phyloP scores from a whole-genome alignment of 2,329 filamentous ascomycete genomes.

The Neospermospora avenae region DNA sequence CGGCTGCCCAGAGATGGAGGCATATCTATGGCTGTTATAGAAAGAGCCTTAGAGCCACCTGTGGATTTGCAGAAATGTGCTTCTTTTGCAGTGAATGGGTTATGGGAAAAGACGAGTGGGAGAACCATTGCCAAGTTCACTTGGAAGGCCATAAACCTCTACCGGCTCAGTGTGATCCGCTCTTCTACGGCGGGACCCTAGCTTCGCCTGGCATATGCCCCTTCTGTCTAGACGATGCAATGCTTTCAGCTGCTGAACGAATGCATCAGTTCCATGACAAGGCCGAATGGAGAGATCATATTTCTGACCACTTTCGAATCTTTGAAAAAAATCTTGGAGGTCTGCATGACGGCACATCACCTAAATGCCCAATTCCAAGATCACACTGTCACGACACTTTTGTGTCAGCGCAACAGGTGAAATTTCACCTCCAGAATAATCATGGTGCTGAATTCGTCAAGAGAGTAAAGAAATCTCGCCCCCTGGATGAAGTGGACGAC shows the following conservation, averaged over 20 bases:
- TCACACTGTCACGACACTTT: constrained; percentile 16
- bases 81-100: constrained; percentile 16
- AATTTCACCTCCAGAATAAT: constrained; percentile 11
- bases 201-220: constrained; percentile 15
- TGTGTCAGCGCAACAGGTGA: constrained; percentile 18
- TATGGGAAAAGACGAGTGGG: constrained; percentile 8
- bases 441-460: constrained; percentile 6
- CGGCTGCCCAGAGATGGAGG: constrained; percentile 7
- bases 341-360: constrained; percentile 9
- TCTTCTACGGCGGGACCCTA: constrained; percentile 14
- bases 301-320: constrained; percentile 14
- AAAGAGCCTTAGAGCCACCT: constrained; percentile 11
- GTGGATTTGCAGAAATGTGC: constrained; percentile 14
- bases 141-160: constrained; percentile 13
- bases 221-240: constrained; percentile 15
- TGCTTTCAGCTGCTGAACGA: constrained; percentile 15
- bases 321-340: constrained; percentile 15
- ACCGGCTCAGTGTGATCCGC: constrained; percentile 15
- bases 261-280: constrained; percentile 19
- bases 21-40: constrained; percentile 17
- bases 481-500: constrained; percentile 2
- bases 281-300: constrained; percentile 14
- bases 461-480: constrained; percentile 6
- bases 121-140: constrained; percentile 13
- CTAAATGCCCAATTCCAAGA: constrained; percentile 16